Percentiles rank a stretch among this genome's conserved stretches.
These are phyloP conservation scores for Scutellaria baicalensis DNA, from an alignment of 257 asterid species.

Conservation along the genomic window DNA sequence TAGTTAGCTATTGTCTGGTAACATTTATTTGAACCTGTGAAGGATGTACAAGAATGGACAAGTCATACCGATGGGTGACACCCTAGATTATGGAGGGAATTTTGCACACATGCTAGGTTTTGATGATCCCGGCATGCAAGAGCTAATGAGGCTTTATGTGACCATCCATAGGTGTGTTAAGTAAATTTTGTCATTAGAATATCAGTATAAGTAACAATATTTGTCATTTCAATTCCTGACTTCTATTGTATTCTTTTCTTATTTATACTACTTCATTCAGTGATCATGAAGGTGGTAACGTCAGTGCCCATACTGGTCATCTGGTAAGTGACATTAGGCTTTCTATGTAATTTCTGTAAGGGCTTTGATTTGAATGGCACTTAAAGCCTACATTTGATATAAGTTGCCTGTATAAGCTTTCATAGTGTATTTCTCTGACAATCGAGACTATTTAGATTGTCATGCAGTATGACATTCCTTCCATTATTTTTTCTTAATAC, in stretches of 20 bases:
- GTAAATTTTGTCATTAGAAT: background rate
- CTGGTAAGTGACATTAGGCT: constrained; percentile 40
- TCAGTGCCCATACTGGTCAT: constrained; percentile 97
- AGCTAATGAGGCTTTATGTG: constrained; percentile 95
- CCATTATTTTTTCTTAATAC: background rate
- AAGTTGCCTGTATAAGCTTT: constrained; percentile 9
- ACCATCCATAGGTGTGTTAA: constrained; percentile 71
- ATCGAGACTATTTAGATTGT: background rate
- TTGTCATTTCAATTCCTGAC: background rate
- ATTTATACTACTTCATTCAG: constrained; percentile 38
- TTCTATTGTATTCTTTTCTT: background rate
- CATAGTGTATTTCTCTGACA: background rate
- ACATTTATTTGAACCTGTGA: constrained; percentile 25
- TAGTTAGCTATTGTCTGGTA: background rate
- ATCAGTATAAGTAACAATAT: background rate
- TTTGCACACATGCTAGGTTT: constrained; percentile 93
- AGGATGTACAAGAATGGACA: constrained; percentile 89
- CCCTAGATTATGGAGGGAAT: constrained; percentile 92
- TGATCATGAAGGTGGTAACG: constrained; percentile 97
- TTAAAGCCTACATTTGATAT: background rate
- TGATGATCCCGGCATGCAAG: constrained; percentile 80
- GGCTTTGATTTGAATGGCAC: background rate
- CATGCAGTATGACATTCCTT: background rate
- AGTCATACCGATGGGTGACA: constrained; percentile 63
- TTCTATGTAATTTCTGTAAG: background rate